Percentiles rank a stretch among this genome's conserved stretches.
These are phyloP conservation scores for Penicillium waksmanii DNA, from an alignment of 495 filamentous ascomycete genomes.

Conservation along the genomic window DNA sequence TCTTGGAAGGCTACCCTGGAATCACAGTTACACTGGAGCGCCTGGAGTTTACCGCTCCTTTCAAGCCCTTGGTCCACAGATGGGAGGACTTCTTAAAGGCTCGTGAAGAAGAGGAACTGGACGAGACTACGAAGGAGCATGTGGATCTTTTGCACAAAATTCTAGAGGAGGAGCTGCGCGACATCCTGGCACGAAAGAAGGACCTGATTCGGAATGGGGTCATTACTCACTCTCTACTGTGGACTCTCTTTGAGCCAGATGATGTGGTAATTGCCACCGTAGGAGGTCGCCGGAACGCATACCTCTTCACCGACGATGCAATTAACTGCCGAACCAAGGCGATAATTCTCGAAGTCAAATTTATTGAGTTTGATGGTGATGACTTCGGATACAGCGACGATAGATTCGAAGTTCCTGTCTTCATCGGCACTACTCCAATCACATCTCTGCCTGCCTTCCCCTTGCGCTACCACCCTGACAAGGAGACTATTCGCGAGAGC, in stretches of 20 bases:
- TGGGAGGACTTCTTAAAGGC: constrained; percentile 60
- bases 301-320: constrained; percentile 33
- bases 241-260: constrained; percentile 58
- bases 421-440: constrained; percentile 61
- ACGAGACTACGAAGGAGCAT: constrained; percentile 56
- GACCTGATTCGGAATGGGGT: constrained; percentile 61
- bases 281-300: constrained; percentile 42
- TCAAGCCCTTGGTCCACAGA: constrained; percentile 68
- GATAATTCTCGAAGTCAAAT: constrained; percentile 38
- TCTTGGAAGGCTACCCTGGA: constrained; percentile 66
- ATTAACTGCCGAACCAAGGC: constrained; percentile 18
- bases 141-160: constrained; percentile 59
- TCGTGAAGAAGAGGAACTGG: constrained; percentile 49
- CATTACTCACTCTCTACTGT: constrained; percentile 61
- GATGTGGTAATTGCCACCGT: constrained; percentile 41
- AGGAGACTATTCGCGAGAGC: constrained; percentile 21
- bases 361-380: constrained; percentile 64
- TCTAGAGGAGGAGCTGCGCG: constrained; percentile 61
- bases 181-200: constrained; percentile 56
- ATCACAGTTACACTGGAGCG: constrained; percentile 62
- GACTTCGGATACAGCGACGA: constrained; percentile 55
- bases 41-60: constrained; percentile 62
- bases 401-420: constrained; percentile 49
- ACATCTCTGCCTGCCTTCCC: constrained; percentile 59
- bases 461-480: constrained; percentile 55